These are phyloP conservation scores for Fagopyrum tataricum DNA, from an alignment of 148 eudicot species.

Conservation along the genomic window DNA sequence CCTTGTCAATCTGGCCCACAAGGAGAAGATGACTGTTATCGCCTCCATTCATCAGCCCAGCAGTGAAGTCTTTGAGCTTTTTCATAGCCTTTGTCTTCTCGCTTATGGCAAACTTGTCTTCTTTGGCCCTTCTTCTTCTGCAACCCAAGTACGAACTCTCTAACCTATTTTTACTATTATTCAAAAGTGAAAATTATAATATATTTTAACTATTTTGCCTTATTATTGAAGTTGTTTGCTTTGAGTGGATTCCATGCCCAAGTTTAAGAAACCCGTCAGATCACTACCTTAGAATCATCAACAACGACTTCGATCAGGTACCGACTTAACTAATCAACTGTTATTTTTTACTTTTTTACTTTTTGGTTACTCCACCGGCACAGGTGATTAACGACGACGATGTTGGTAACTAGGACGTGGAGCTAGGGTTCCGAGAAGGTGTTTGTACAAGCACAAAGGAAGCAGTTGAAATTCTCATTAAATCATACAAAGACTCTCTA, in stretches of 20 bases:
- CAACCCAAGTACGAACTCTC: slow-evolving; percentile 58
- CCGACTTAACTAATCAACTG: background rate
- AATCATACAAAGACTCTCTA: slow-evolving; percentile 34
- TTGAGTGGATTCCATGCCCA: slow-evolving; percentile 59
- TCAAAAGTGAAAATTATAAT: too few relatives aligned
- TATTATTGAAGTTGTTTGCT: slow-evolving; percentile 35
- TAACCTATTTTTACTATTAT: too few relatives aligned
- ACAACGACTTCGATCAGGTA: slow-evolving; percentile 61
- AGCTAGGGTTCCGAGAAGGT: slow-evolving; percentile 22
- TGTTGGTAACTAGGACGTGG: slow-evolving; percentile 35
- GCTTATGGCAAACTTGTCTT: slow-evolving; percentile 45
- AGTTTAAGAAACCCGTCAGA: slow-evolving; percentile 56
- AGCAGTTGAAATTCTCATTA: slow-evolving; percentile 28
- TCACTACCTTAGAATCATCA: slow-evolving; percentile 51
- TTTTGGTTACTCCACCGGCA: too few relatives aligned
- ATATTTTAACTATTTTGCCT: too few relatives aligned
- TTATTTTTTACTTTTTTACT: too few relatives aligned
- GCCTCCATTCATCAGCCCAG: slow-evolving; percentile 39
- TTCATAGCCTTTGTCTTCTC: slow-evolving; percentile 53
- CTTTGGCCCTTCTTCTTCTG: slow-evolving; percentile 38
- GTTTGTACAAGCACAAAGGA: slow-evolving; percentile 20
- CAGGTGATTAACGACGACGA: too few relatives aligned
- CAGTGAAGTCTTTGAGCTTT: slow-evolving; percentile 43
- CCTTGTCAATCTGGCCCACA: slow-evolving; percentile 21
- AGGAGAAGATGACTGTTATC: slow-evolving; percentile 24